Evolutionary conservation across 2,329 filamentous ascomycete species (phyloP).

Genomic region (Scedosporium apiospermum): DNA sequence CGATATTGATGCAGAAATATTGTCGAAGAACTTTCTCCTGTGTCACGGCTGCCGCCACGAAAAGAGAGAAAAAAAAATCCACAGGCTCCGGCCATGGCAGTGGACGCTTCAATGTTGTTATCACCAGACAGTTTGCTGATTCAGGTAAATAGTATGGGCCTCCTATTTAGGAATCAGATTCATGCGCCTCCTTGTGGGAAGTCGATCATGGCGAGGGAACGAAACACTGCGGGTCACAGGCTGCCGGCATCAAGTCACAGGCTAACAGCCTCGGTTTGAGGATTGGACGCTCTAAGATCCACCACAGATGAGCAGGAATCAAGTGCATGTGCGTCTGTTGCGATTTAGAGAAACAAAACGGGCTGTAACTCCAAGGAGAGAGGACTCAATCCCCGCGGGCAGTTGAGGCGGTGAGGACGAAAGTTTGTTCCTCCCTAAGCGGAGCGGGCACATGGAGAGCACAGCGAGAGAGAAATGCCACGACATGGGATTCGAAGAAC

Average conservation of each 20-base stretch:
- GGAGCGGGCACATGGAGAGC: neutral
- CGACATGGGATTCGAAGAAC: neutral
- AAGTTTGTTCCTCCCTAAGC: too few relatives aligned
- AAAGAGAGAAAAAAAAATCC: neutral
- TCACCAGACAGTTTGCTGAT: neutral
- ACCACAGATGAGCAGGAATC: neutral
- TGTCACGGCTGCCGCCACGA: neutral
- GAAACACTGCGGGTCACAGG: conserved; percentile 7
- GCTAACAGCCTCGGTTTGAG: conserved; percentile 4
- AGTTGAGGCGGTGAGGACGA: too few relatives aligned
- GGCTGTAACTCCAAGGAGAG: too few relatives aligned
- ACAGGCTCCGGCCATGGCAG: too few relatives aligned
- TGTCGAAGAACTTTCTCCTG: neutral
- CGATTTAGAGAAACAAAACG: neutral
- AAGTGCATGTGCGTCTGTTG: neutral
- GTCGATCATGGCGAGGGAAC: conserved; percentile 5
- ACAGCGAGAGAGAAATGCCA: neutral
- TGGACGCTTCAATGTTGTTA: neutral
- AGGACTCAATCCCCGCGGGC: too few relatives aligned
- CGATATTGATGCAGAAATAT: neutral
- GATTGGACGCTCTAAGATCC: neutral
- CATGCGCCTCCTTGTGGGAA: neutral
- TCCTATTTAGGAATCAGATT: conserved; percentile 1
- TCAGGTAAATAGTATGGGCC: neutral
- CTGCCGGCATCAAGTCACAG: neutral